These are phyloP conservation scores for Leavenworthia alabamica DNA, from an alignment of 345 rosid species.

Conservation along the genomic window DNA sequence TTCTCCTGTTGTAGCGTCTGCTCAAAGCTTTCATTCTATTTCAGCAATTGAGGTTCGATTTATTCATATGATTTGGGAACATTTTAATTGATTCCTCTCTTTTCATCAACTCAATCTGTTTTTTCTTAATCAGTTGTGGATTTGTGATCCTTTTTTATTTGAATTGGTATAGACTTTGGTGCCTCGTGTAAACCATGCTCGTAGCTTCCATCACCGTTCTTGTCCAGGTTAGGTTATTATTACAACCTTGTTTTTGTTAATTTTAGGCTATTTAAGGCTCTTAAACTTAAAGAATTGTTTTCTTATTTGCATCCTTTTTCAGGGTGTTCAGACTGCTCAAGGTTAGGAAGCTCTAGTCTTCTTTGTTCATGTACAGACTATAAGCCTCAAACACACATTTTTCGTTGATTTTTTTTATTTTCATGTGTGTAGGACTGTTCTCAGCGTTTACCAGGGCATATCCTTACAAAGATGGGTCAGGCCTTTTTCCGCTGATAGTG, in stretches of 20 bases:
- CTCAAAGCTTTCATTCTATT: constrained; percentile 36
- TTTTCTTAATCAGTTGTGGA: too few relatives aligned
- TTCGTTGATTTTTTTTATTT: neutral
- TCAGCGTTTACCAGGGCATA: constrained; percentile 28
- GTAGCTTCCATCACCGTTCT: constrained; percentile 41
- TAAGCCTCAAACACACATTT: neutral
- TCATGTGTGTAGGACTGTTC: constrained; percentile 19
- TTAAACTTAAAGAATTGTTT: neutral
- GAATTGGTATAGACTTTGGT: constrained; percentile 37
- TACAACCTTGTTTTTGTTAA: neutral
- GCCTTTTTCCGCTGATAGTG: constrained; percentile 61
- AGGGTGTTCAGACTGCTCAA: constrained; percentile 42
- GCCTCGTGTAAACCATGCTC: constrained; percentile 38
- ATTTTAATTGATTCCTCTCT: too few relatives aligned
- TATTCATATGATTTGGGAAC: too few relatives aligned
- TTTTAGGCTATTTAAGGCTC: neutral
- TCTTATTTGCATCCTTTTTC: constrained; percentile 15
- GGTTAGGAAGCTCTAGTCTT: constrained; percentile 14
- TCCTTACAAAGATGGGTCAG: constrained; percentile 43
- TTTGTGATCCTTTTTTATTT: constrained; percentile 4
- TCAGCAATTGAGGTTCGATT: constrained; percentile 40
- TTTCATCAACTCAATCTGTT: too few relatives aligned
- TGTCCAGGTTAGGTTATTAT: constrained; percentile 45
- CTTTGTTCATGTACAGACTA: neutral
- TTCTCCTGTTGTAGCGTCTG: constrained; percentile 34